These are phyloP conservation scores for Talaromyces sp. DNA, from an alignment of 2,329 filamentous ascomycete species.

Conservation along the genomic window DNA sequence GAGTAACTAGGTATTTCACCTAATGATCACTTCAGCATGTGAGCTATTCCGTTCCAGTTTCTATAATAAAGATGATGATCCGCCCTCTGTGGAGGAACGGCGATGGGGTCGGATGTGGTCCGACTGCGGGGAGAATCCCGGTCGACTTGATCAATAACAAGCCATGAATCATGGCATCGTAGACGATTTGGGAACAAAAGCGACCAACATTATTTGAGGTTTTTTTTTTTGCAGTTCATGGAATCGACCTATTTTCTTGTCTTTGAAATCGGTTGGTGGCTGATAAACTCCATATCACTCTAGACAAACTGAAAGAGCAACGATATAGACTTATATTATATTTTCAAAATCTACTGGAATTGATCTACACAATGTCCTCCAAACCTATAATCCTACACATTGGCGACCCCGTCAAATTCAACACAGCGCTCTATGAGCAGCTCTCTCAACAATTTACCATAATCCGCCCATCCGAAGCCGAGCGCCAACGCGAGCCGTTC, in stretches of 20 bases:
- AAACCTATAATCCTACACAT: neutral
- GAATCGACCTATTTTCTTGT: neutral
- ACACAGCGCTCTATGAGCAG: neutral
- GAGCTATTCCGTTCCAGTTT: neutral
- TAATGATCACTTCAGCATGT: neutral
- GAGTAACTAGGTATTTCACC: neutral
- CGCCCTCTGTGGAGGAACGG: too few species aligned
- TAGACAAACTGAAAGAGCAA: neutral
- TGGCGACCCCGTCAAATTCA: neutral
- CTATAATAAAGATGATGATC: neutral
- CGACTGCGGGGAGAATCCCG: neutral
- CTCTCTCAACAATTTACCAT: neutral
- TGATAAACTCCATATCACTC: neutral
- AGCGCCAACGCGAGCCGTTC: neutral
- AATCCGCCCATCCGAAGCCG: neutral
- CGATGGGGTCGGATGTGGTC: neutral
- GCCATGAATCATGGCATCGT: neutral
- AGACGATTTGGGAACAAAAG: neutral
- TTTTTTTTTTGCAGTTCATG: neutral
- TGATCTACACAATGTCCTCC: neutral
- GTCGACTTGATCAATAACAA: neutral
- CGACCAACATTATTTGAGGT: neutral
- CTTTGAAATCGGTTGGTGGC: neutral
- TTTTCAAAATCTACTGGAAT: neutral
- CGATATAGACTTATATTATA: neutral